These are phyloP conservation scores for Plasmodium billcollinsi DNA, from an alignment of 169 alveolate genomes.

Conservation along the genomic window DNA sequence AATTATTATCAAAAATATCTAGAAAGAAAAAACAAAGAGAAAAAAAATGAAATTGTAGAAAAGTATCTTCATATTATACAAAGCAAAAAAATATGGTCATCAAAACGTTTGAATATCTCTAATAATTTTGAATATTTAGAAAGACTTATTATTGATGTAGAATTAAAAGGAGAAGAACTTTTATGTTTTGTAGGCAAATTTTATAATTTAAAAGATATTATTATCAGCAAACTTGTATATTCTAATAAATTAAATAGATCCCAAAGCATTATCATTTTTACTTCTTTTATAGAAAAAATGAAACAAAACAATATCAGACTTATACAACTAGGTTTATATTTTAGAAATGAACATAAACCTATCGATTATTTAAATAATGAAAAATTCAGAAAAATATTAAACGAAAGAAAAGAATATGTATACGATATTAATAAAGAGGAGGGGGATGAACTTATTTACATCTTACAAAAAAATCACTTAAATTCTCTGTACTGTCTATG, in stretches of 20 bases:
- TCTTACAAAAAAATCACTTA: constrained; percentile 52
- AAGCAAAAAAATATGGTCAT: constrained; percentile 10
- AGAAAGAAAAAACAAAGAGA: not conserved
- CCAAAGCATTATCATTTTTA: constrained; percentile 53
- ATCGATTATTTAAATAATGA: constrained; percentile 46
- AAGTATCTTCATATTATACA: constrained; percentile 14
- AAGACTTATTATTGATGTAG: constrained; percentile 51
- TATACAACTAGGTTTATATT: constrained; percentile 53
- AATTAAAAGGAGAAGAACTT: constrained; percentile 69
- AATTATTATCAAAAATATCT: constrained; percentile 15
- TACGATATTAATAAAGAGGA: constrained; percentile 44
- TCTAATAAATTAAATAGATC: constrained; percentile 56
- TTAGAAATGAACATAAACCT: constrained; percentile 46
- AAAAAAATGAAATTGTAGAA: not conserved
- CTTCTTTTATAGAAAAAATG: constrained; percentile 62
- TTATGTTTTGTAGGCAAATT: constrained; percentile 55
- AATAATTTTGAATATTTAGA: constrained; percentile 27
- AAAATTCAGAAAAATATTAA: constrained; percentile 38
- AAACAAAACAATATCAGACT: constrained; percentile 41
- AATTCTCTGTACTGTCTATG: constrained; percentile 63
- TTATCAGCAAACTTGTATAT: constrained; percentile 45
- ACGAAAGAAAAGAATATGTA: constrained; percentile 9
- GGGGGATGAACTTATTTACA: constrained; percentile 53
- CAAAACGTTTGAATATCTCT: not conserved
- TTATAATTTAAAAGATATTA: constrained; percentile 60